Evolutionary conservation across 2,329 filamentous ascomycete genomes (phyloP), one percentile per base, ranked within the genome.

Genomic region (Anthostomella pinea): DNA sequence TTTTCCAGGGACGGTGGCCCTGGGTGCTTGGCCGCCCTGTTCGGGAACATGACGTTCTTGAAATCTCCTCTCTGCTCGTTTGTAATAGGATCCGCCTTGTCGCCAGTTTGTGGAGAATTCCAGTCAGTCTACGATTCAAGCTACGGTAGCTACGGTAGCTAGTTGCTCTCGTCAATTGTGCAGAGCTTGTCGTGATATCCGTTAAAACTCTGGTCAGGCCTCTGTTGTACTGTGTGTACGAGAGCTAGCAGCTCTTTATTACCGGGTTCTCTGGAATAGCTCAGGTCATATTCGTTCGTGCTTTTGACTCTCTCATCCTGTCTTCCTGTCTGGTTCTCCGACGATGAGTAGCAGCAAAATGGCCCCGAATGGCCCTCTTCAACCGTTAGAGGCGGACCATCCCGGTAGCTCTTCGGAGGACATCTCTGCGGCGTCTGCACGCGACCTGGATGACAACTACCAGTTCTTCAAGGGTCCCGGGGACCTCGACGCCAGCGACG

Each of bases 361-460:
- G 46, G 32, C 35, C 15, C 6, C 36, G 22, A 31, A 21, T 24
- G 33, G 46, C 27, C 30, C 41, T 17, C 21, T 40, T 8, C 31
- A 38, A 8, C 22, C 15, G 8, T 35, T 20, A 9, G 43, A 41
- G 30, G 40, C 22, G 11, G 48, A 20, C 13, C 28, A n/a, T 28
- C 35, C 28, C 13, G 10, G 30, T 10, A 23, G 34, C 17, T 34
- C 32, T 6, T 44, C 38, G 13, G 47, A 49, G 14, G 39, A 42
- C 9, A 37, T 43, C 10, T 51, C 41, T 1, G 30, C 29, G 6
- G 26, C 40, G 30, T 43, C 46, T 11, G 44, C 42, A 27, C 43
- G 32, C 16, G 49, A 56, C 18, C 43, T 61, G 24, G 59, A 63
- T 32, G 59, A 63, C 16, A 58, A 49, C 24, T 60, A 61, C 34